Conservation (phyloP, 306 rosid genomes). For the Cicer judaicum region DNA sequence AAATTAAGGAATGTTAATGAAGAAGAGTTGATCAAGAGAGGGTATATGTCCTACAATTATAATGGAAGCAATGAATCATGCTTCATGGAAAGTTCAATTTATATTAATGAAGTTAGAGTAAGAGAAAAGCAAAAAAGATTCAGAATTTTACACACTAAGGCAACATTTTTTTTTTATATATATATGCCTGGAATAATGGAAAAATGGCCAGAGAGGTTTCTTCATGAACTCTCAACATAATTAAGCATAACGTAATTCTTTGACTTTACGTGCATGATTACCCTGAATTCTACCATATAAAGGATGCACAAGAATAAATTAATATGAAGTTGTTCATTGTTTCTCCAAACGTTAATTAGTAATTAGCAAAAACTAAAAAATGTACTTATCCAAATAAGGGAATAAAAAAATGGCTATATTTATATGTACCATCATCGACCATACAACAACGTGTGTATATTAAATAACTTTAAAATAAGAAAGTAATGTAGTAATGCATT, state of each 20-base stretch:
- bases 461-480: slow-evolving; percentile 31
- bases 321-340: not conserved
- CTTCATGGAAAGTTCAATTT: slow-evolving; percentile 53
- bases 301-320: slow-evolving; percentile 38
- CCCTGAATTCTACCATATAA: slow-evolving; percentile 41
- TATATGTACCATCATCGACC: slow-evolving; percentile 50
- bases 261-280: slow-evolving; percentile 51
- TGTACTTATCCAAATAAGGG: slow-evolving; percentile 45
- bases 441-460: slow-evolving; percentile 41
- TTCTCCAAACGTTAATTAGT: slow-evolving; percentile 40
- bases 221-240: slow-evolving; percentile 48
- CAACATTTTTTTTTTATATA: slow-evolving; percentile 38
- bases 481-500: not conserved
- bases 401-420: slow-evolving; percentile 39
- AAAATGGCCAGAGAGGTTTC: slow-evolving; percentile 47
- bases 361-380: slow-evolving; percentile 38
- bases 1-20: slow-evolving; percentile 30
- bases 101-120: slow-evolving; percentile 58
- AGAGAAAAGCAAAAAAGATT: slow-evolving; percentile 54
- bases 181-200: slow-evolving; percentile 24
- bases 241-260: slow-evolving; percentile 47
- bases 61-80: slow-evolving; percentile 38
- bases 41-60: slow-evolving; percentile 7
- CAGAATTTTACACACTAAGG: slow-evolving; percentile 44
- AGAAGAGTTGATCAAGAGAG: slow-evolving; percentile 36